phyloP scores from a whole-genome alignment of 2,329 filamentous ascomycete genomes.

The Phoma sp. region DNA sequence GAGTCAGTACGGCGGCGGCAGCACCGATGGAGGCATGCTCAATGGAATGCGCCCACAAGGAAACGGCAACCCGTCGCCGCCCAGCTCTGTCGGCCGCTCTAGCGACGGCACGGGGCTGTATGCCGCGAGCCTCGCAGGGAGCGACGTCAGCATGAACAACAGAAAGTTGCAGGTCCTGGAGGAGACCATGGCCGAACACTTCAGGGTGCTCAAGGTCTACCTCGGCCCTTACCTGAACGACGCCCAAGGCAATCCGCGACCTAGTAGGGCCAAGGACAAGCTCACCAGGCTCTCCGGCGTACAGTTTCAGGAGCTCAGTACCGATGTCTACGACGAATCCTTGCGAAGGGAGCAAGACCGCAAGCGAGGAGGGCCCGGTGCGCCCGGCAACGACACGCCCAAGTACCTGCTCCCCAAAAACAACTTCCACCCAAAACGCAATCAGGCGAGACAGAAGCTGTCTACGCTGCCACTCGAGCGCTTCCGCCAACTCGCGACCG shows the following conservation, averaged over 20 bases:
- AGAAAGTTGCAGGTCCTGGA: constrained; percentile 68
- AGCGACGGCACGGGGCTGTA: constrained; percentile 79
- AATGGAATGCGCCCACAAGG: constrained; percentile 57
- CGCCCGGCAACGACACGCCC: constrained; percentile 54
- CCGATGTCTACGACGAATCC: constrained; percentile 95
- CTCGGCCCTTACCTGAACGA: constrained; percentile 75
- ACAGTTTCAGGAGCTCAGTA: constrained; percentile 97
- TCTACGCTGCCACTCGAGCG: constrained; percentile 85
- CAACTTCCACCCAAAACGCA: constrained; percentile 94
- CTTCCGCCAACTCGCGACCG: constrained; percentile 91
- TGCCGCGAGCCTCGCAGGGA: constrained; percentile 55
- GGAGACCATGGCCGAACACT: constrained; percentile 79
- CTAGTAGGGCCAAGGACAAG: constrained; percentile 94
- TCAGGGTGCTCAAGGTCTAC: constrained; percentile 78
- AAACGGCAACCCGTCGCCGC: constrained; percentile 75
- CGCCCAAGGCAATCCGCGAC: constrained; percentile 74
- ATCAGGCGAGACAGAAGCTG: constrained; percentile 95
- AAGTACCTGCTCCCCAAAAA: constrained; percentile 81
- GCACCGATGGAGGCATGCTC: constrained; percentile 57
- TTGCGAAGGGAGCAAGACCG: constrained; percentile 78
- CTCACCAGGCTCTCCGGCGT: constrained; percentile 85
- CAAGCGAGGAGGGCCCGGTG: constrained; percentile 54
- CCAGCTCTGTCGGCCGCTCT: constrained; percentile 84
- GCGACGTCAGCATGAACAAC: constrained; percentile 65
- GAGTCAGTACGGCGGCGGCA: constrained; percentile 45